These are phyloP conservation scores for Cinnamomum micranthum DNA, from an alignment of 164 flowering plant species.

Conservation along the genomic window DNA sequence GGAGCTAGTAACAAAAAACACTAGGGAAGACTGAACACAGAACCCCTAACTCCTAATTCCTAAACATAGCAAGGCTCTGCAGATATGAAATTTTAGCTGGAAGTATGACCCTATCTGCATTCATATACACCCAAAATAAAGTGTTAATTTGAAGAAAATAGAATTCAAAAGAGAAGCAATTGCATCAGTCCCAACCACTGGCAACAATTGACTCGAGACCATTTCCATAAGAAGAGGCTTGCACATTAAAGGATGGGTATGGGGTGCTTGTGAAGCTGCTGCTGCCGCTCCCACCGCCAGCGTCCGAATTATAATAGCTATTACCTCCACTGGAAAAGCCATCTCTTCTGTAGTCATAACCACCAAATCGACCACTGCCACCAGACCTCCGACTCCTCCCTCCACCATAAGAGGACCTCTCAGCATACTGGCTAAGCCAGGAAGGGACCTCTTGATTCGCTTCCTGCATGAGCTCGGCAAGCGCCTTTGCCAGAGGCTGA, in stretches of 20 bases:
- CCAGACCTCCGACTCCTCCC: constrained; percentile 27
- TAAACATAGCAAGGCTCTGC: constrained; percentile 3
- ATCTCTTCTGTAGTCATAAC: constrained; percentile 41
- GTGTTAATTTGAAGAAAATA: background rate
- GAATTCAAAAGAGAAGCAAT: background rate
- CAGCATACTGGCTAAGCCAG: constrained; percentile 49
- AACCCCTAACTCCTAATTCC: background rate
- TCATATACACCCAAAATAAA: background rate
- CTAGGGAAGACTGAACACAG: background rate
- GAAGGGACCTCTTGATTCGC: constrained; percentile 63
- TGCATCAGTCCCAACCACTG: constrained; percentile 37
- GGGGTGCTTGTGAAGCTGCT: background rate
- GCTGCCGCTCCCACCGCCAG: background rate
- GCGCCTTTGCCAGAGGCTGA: constrained; percentile 39
- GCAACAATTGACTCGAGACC: constrained; percentile 24
- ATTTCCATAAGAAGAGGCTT: constrained; percentile 2
- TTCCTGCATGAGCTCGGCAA: constrained; percentile 56
- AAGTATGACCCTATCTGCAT: background rate
- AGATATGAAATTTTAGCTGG: background rate
- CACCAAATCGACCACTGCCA: constrained; percentile 39
- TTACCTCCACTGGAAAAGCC: background rate
- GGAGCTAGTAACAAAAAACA: too few relatives aligned
- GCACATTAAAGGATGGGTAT: background rate
- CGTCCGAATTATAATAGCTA: constrained; percentile 14
- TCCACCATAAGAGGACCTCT: constrained; percentile 23